Percentiles rank a stretch among this genome's conserved stretches.
These are phyloP conservation scores for Prunus mume DNA, from an alignment of 306 rosid genomes.

Conservation along the genomic window DNA sequence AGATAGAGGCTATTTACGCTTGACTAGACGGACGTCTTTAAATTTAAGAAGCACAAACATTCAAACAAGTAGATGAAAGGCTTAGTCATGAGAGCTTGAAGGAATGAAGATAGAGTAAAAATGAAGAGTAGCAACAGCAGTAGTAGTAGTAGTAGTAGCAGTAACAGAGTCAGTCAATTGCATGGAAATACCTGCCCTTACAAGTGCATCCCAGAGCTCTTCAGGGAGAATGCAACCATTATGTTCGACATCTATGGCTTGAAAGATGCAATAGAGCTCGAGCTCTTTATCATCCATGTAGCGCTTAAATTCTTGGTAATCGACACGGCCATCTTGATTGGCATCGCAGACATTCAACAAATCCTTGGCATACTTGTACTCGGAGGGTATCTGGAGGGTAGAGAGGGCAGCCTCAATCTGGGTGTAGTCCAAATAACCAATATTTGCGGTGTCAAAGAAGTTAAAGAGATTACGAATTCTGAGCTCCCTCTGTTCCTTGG, in stretches of 20 bases:
- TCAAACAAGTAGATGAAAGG: background rate
- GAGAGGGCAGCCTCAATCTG: conserved; percentile 67
- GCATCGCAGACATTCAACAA: conserved; percentile 66
- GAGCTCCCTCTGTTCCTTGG: conserved; percentile 65
- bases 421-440: conserved; percentile 55
- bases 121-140: background rate
- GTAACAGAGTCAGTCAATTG: background rate
- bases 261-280: conserved; percentile 79
- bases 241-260: conserved; percentile 80
- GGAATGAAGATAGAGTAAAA: background rate
- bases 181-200: conserved; percentile 53
- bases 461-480: conserved; percentile 57
- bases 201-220: conserved; percentile 86
- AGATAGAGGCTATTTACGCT: background rate
- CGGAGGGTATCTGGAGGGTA: conserved; percentile 66
- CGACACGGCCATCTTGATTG: conserved; percentile 68
- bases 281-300: conserved; percentile 89
- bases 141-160: background rate
- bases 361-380: conserved; percentile 78
- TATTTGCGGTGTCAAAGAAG: conserved; percentile 60
- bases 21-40: background rate
- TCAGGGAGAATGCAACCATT: conserved; percentile 77
- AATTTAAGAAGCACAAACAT: background rate
- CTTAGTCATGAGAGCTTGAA: background rate
- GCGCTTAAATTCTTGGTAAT: conserved; percentile 62